Base-by-base conservation (phyloP, 306 rosid genomes). In the Phaseolus lunatus region DNA sequence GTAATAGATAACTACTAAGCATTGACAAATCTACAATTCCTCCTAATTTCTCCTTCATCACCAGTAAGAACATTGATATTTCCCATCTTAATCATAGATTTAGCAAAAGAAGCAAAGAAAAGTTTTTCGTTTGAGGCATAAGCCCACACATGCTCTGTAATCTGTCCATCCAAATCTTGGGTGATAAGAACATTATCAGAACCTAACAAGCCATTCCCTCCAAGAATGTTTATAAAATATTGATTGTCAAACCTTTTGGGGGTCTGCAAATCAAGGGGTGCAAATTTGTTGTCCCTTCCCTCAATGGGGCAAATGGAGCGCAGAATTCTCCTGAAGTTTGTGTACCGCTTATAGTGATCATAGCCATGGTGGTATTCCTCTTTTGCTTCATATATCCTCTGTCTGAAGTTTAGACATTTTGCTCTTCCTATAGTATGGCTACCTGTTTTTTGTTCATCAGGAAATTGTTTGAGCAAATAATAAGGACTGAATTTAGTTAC, bases 351-450 rank as follows among this genome's bases (percentile, higher is more conserved):
- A 82, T 89, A 92, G 62, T 56, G 92, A 56, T 94, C 96, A 58
- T 73, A 74, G 14, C 82, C 89, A 16, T 78, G 22, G 33, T 82
- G 77, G 1, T 89, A 83, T 61, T 75, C 87, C 2, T 29, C 62
- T 13, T 80, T 72, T 20, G 81, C 14, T 23, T 94, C 92, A 57
- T 94, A 87, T 26, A 85, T 72, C 54, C 97, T 85, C 73, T 94
- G 90, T 61, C 90, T 82, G 87, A 94, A 90, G 75, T 87, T 94
- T 48, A 81, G 0, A 80, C 98, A 94, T 67, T 91, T 90, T 72
- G 97, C 96, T 80, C 85, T 87, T 78, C 98, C 98, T 20, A 94
- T 84, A 33, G 98, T 92, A 81, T 94, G 98, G 79, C 98, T 87
- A 35, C 97, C 98, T 91, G 81, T 33, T 47, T 57, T 72, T 45